Evolutionary conservation across 805 yeast genomes (phyloP), one percentile per base, ranked within the genome.

Genomic region (Jamesozyma spencerorum): DNA sequence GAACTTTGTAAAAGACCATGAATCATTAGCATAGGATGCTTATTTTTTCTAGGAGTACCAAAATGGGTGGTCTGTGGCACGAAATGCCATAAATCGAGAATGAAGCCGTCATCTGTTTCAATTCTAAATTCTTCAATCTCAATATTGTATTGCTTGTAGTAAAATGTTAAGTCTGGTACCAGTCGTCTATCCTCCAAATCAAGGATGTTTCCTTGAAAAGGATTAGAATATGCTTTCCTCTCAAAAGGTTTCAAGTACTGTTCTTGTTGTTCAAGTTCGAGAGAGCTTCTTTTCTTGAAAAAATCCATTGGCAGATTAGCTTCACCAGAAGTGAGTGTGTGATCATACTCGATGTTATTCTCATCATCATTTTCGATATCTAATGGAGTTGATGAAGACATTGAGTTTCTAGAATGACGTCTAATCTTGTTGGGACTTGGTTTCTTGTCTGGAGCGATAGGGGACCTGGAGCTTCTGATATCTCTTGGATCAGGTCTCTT

Each of bases 1-100:
- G 90, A 77, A 18, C 94, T 81, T 54, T 88, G 95, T 47, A 90
- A 64, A 12, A 90, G 68, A 0, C 98, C 98, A 53, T 90, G 98
- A 17, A 90, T 65, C 46, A 86, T 61, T 18, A 90, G 64, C 1
- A 90, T 65, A 0, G 97, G 97, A 40, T 68, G 69, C 45, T 70
- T 58, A 28, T 48, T 32, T 30, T 57, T 36, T 13, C 54, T 24
- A 8, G 6, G 44, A 41, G 3, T 44, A 4, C 8, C n/a, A 37
- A 1, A 43, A 37, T 12, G 53, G 48, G 7, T 47, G 59, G 14
- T 34, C 33, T 28, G n/a, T 4, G 48, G 48, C 27, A 43, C 46
- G 36, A 59, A 38, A 34, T 85, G 74, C 54, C 83, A 78, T 35
- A 87, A 57, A 1, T 70, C 69, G n/a, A 90, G 62, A 1, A 77